phyloP scores from a whole-genome alignment of 2,329 filamentous ascomycete genomes.

The Colletotrichum salicis region DNA sequence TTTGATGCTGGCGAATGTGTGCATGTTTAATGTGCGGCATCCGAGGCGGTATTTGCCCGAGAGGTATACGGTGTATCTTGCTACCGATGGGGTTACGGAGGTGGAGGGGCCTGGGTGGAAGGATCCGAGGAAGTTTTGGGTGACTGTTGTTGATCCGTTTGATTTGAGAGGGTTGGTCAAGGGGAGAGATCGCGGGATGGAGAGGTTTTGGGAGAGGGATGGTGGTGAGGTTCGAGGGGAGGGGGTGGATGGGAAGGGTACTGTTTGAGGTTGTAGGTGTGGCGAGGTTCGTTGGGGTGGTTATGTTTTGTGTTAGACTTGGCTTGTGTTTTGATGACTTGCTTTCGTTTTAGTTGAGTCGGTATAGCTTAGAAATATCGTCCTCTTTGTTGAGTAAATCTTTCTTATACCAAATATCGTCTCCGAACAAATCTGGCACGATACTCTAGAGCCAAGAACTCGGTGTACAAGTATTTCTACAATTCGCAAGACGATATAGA shows the following conservation, averaged over 20 bases:
- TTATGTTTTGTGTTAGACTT: neutral
- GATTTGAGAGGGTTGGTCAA: constrained; percentile 49
- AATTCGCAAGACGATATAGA: too few relatives aligned
- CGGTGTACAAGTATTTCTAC: too few relatives aligned
- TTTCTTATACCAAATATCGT: too few relatives aligned
- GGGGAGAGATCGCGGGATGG: constrained; percentile 43
- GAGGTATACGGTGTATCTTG: constrained; percentile 61
- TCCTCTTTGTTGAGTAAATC: too few relatives aligned
- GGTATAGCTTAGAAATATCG: too few relatives aligned
- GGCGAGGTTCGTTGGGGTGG: neutral
- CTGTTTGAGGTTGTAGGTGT: neutral
- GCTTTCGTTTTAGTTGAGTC: neutral
- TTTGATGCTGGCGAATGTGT: constrained; percentile 62
- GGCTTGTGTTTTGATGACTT: too few relatives aligned
- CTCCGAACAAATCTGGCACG: too few relatives aligned
- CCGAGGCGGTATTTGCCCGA: constrained; percentile 62
- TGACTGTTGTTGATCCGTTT: constrained; percentile 55
- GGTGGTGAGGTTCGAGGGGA: neutral
- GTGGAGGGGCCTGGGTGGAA: constrained; percentile 60
- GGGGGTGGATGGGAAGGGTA: neutral
- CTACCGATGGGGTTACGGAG: constrained; percentile 60
- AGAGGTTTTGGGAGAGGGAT: constrained; percentile 49
- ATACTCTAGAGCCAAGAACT: too few relatives aligned
- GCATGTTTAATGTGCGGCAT: constrained; percentile 61
- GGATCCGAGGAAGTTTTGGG: constrained; percentile 56